These are phyloP conservation scores for Vigna radiata DNA, from an alignment of 306 rosid genomes.

Conservation along the genomic window DNA sequence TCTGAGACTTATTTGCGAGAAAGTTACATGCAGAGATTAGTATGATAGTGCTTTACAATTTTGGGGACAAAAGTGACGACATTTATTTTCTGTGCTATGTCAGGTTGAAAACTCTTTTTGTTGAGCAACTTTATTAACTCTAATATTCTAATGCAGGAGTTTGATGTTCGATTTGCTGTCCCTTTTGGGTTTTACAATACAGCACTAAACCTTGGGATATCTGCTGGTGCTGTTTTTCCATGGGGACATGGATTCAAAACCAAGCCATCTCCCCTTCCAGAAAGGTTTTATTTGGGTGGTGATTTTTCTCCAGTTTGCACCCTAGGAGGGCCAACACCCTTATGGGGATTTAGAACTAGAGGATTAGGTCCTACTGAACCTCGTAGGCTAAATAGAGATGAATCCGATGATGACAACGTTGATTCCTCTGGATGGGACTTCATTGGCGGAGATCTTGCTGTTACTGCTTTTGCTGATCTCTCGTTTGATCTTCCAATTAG, in stretches of 20 bases:
- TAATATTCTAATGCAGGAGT: slow-evolving; percentile 61
- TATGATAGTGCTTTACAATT: background rate
- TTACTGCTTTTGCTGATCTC: slow-evolving; percentile 86
- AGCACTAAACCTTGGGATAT: slow-evolving; percentile 83
- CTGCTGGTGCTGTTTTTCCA: slow-evolving; percentile 78
- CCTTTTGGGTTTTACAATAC: slow-evolving; percentile 81
- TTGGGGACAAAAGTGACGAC: background rate
- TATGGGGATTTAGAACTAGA: slow-evolving; percentile 89
- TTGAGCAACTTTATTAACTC: slow-evolving; percentile 28
- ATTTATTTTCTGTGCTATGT: background rate
- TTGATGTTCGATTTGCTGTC: slow-evolving; percentile 74
- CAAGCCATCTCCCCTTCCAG: slow-evolving; percentile 84
- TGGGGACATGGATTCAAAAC: slow-evolving; percentile 80
- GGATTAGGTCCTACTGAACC: slow-evolving; percentile 86
- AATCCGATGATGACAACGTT: slow-evolving; percentile 48
- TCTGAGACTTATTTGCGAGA: background rate
- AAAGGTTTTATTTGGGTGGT: slow-evolving; percentile 89
- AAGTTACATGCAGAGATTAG: background rate
- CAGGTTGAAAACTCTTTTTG: background rate
- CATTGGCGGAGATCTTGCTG: slow-evolving; percentile 92
- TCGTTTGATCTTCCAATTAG: slow-evolving; percentile 83
- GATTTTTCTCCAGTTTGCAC: slow-evolving; percentile 93
- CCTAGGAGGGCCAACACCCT: slow-evolving; percentile 78
- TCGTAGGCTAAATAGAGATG: slow-evolving; percentile 59
- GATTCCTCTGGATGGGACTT: slow-evolving; percentile 62